Base-by-base conservation (phyloP, 352 stramenopile genomes). In the Thraustochytrium striatum region DNA sequence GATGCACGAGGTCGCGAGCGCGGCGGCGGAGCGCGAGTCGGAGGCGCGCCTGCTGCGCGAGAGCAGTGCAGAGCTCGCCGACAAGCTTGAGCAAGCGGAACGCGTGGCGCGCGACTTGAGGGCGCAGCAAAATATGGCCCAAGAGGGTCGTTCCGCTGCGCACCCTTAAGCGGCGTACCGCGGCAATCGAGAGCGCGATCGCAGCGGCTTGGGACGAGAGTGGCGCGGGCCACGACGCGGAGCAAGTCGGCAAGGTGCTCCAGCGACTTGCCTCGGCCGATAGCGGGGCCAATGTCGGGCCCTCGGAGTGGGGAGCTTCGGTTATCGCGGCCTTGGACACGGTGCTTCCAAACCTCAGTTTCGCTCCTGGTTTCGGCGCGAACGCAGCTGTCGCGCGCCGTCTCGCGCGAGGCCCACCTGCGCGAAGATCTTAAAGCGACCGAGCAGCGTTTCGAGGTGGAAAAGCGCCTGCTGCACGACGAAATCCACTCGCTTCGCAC, bases 121-220 rank as follows among this genome's bases (percentile, higher is more conserved):
- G n/a, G n/a, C n/a, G n/a, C n/a, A n/a, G n/a, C n/a, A n/a, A n/a
- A n/a, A n/a, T n/a, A n/a, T n/a, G n/a, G n/a, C n/a, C n/a, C n/a
- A n/a, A n/a, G n/a, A n/a, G n/a, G n/a, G n/a, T n/a, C n/a, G n/a
- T n/a, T n/a, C n/a, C n/a, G n/a, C n/a, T n/a, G n/a, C n/a, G n/a
- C n/a, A n/a, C n/a, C n/a, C n/a, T n/a, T n/a, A n/a, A n/a, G n/a
- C n/a, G n/a, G n/a, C n/a, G n/a, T n/a, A n/a, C n/a, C n/a, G n/a
- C n/a, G n/a, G n/a, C n/a, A n/a, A 75, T 75, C 25, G 65, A 75
- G 36, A 75, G 61, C 41, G 52, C 65, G 16, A 75, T 75, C 35
- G 65, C 65, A 0, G 44, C 65, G 35, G 30, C 68, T 11, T 75
- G 65, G 65, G 32, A 58, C 25, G 65, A 75, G 36, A 43, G 65